These are phyloP conservation scores for Tricholoma terreum DNA, from an alignment of 768 basidiomycete genomes.

Conservation along the genomic window DNA sequence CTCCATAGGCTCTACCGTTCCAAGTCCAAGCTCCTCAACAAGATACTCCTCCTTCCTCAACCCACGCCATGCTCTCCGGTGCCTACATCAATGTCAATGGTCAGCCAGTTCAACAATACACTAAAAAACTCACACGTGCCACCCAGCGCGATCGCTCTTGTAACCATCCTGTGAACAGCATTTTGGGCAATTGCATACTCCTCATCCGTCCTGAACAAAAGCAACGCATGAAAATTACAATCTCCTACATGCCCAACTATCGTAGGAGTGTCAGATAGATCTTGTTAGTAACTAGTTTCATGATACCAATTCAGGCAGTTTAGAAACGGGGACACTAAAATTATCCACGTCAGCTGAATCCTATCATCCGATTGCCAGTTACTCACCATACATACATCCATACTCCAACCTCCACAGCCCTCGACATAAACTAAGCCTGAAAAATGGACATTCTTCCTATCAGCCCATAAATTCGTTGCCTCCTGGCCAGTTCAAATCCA, in stretches of 20 bases:
- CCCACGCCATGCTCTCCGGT: slow-evolving; percentile 89
- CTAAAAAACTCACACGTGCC: slow-evolving; percentile 56
- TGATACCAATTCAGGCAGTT: slow-evolving; percentile 60
- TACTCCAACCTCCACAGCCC: slow-evolving; percentile 60
- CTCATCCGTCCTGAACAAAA: slow-evolving; percentile 57
- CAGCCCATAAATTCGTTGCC: slow-evolving; percentile 72
- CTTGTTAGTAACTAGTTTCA: slow-evolving; percentile 73
- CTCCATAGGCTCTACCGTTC: slow-evolving; percentile 84
- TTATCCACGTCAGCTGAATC: not conserved
- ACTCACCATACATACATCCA: slow-evolving; percentile 75
- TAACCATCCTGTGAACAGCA: slow-evolving; percentile 60
- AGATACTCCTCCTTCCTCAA: slow-evolving; percentile 80
- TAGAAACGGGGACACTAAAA: slow-evolving; percentile 57
- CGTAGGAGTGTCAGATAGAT: slow-evolving; percentile 52
- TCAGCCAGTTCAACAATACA: too few relatives aligned
- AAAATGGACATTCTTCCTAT: too few relatives aligned
- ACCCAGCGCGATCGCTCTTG: slow-evolving; percentile 65
- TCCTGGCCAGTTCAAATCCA: slow-evolving; percentile 62
- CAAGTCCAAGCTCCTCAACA: slow-evolving; percentile 75
- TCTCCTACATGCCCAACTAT: slow-evolving; percentile 81
- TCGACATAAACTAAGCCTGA: slow-evolving; percentile 54
- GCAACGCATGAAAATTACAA: slow-evolving; percentile 49
- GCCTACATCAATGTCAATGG: too few relatives aligned
- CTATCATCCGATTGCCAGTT: not conserved
- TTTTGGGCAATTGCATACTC: slow-evolving; percentile 42